Conservation (phyloP, 2,329 filamentous ascomycete species). For the Aspergillus hiratsukae region DNA sequence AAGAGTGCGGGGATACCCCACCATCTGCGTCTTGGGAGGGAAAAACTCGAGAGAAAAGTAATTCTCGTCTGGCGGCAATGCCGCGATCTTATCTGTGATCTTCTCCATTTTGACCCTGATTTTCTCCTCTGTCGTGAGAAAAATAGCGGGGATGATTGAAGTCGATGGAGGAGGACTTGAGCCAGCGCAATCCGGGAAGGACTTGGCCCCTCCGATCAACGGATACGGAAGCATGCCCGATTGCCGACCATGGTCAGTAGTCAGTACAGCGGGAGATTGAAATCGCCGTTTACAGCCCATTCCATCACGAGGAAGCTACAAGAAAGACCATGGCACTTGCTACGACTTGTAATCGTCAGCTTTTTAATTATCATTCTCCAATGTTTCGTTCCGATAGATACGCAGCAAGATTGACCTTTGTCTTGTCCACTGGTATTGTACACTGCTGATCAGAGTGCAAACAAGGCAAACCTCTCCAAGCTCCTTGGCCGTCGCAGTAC, state of each 20-base stretch:
- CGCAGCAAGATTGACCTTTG: not conserved
- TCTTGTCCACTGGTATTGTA: not conserved
- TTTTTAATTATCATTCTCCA: not conserved
- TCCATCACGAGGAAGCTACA: not conserved
- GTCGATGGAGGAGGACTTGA: slow-evolving; percentile 15
- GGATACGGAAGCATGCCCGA: not conserved
- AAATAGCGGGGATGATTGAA: slow-evolving; percentile 13
- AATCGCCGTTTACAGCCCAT: not conserved
- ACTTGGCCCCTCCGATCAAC: slow-evolving; percentile 1
- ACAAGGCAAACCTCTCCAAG: not conserved
- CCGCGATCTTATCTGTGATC: slow-evolving; percentile 92
- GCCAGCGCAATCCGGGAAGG: slow-evolving; percentile 8
- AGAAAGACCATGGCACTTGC: not conserved
- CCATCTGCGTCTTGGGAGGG: slow-evolving; percentile 92
- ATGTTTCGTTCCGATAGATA: not conserved
- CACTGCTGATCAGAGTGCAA: not conserved
- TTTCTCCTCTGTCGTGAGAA: slow-evolving; percentile 5
- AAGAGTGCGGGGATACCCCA: slow-evolving; percentile 35
- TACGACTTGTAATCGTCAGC: not conserved
- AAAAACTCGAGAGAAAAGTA: slow-evolving; percentile 99
- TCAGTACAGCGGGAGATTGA: not conserved
- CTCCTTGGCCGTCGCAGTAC: not conserved
- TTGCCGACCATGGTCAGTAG: not conserved
- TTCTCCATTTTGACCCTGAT: slow-evolving; percentile 61
- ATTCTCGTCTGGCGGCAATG: slow-evolving; percentile 71